A percentile compares a stretch with the other conserved stretches of the same genome.
Conservation (phyloP, 306 rosid genomes). For the Cicer chorassanicum region DNA sequence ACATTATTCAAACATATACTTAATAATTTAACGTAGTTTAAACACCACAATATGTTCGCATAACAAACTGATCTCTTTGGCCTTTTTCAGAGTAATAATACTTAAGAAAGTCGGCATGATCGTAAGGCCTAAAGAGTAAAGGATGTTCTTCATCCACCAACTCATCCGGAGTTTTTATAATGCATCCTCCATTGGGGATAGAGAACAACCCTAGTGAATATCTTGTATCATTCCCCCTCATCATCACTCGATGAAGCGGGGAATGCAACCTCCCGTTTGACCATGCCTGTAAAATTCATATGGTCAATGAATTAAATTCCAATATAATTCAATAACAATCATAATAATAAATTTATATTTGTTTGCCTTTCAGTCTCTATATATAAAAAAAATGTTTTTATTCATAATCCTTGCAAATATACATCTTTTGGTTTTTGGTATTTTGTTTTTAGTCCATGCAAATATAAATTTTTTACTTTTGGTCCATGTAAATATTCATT, state of each 20-base stretch:
- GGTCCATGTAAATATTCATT: too few relatives aligned
- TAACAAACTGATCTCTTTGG: slow-evolving; percentile 45
- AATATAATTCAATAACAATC: neutral
- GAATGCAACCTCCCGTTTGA: slow-evolving; percentile 68
- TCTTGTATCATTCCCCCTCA: slow-evolving; percentile 67
- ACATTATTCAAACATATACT: neutral
- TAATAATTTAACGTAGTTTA: neutral
- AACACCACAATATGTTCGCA: too few relatives aligned
- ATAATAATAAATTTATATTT: too few relatives aligned
- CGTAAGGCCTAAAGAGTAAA: slow-evolving; percentile 63
- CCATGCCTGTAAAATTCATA: slow-evolving; percentile 63
- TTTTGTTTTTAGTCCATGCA: too few relatives aligned
- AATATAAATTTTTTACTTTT: too few relatives aligned
- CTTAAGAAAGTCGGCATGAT: slow-evolving; percentile 46
- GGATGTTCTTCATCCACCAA: slow-evolving; percentile 75
- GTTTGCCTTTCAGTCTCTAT: too few relatives aligned
- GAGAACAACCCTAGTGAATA: slow-evolving; percentile 68
- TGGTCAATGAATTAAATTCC: neutral
- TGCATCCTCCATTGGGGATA: slow-evolving; percentile 58
- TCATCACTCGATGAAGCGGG: slow-evolving; percentile 67
- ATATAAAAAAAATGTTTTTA: too few relatives aligned
- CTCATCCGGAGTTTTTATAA: slow-evolving; percentile 63
- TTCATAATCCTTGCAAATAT: too few relatives aligned
- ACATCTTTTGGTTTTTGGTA: too few relatives aligned
- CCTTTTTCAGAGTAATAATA: slow-evolving; percentile 54